Evolutionary conservation across 306 rosid genomes (phyloP).

Genomic region (Coriaria nepalensis): DNA sequence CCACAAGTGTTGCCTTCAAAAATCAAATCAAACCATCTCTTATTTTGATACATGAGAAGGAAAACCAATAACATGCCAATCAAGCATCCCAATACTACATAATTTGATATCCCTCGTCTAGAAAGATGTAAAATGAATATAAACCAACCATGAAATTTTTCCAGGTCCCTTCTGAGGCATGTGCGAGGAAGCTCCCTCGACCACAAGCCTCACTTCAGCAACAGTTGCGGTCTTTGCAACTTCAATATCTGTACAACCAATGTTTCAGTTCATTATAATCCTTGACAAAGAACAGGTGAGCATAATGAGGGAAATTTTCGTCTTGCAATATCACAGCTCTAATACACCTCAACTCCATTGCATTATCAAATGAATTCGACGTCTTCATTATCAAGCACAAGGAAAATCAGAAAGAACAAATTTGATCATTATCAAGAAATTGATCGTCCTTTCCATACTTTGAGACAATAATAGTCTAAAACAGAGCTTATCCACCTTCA

Average conservation of each 20-base stretch:
- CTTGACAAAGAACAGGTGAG: background rate
- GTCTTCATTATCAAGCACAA: no score
- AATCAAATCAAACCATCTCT: conserved; percentile 10
- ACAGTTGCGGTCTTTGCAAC: conserved; percentile 54
- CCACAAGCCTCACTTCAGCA: conserved; percentile 50
- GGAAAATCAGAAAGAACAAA: no score
- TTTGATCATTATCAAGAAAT: no score
- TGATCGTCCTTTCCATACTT: no score
- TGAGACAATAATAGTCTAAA: no score
- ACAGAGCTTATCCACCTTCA: no score
- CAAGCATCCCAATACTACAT: background rate
- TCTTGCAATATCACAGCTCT: background rate
- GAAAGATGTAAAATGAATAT: background rate
- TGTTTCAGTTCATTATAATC: conserved; percentile 6
- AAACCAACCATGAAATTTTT: conserved; percentile 66
- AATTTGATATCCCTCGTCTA: background rate
- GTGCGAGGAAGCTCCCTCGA: conserved; percentile 53
- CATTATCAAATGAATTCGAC: background rate
- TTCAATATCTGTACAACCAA: conserved; percentile 44
- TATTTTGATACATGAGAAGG: background rate
- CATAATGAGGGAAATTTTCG: background rate
- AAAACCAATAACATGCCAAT: background rate
- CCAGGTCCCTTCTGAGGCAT: conserved; percentile 62
- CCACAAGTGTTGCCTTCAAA: conserved; percentile 72
- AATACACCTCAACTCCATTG: background rate